These are phyloP conservation scores for Penicillium paxilli DNA, from an alignment of 495 filamentous ascomycete species.

Conservation along the genomic window DNA sequence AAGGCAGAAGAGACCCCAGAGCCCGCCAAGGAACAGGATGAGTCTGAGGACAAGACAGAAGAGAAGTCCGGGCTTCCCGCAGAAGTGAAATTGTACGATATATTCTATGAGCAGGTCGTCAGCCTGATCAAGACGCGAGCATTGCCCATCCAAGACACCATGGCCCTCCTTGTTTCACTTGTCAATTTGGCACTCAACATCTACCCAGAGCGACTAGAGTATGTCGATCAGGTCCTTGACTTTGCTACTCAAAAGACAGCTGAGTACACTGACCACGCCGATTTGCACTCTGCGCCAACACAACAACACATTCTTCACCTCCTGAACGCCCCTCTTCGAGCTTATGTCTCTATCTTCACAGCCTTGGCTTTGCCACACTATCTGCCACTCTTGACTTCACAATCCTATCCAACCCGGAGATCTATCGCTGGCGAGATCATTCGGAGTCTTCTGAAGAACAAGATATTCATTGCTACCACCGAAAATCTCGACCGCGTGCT, in stretches of 20 bases:
- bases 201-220: slow-evolving; percentile 88
- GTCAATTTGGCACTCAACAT: slow-evolving; percentile 92
- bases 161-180: slow-evolving; percentile 86
- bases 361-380: slow-evolving; percentile 89
- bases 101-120: slow-evolving; percentile 96
- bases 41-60: slow-evolving; percentile 20
- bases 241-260: slow-evolving; percentile 87
- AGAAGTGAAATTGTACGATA: slow-evolving; percentile 89
- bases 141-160: slow-evolving; percentile 91
- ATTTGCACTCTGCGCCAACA: slow-evolving; percentile 82
- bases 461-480: slow-evolving; percentile 70
- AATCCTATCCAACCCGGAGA: slow-evolving; percentile 90
- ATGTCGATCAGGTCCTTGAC: slow-evolving; percentile 89
- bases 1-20: slow-evolving; percentile 24
- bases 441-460: slow-evolving; percentile 73
- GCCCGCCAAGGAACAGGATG: slow-evolving; percentile 12
- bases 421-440: slow-evolving; percentile 88
- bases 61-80: slow-evolving; percentile 68
- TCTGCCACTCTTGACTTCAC: slow-evolving; percentile 82
- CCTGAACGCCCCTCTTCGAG: slow-evolving; percentile 81
- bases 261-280: slow-evolving; percentile 89
- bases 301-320: slow-evolving; percentile 88
- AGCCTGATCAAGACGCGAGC: slow-evolving; percentile 88
- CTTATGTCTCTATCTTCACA: slow-evolving; percentile 91
- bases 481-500: slow-evolving; percentile 87